Conservation (phyloP, 2,329 filamentous ascomycete genomes). For the Clonostachys solani region DNA sequence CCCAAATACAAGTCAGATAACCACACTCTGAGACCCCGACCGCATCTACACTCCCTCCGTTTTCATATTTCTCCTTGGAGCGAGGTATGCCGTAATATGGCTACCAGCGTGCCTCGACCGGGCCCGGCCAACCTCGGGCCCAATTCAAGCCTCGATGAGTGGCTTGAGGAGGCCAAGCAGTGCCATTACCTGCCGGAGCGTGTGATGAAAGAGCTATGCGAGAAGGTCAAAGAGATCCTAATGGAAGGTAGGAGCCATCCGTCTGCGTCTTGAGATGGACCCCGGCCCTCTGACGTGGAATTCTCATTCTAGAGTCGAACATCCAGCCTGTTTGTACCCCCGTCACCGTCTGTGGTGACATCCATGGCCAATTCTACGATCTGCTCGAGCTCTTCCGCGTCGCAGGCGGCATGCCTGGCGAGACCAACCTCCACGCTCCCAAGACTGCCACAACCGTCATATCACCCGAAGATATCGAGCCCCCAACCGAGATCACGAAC, state of each 20-base stretch:
- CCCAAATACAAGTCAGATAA: no score
- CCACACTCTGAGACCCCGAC: no score
- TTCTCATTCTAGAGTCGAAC: slow-evolving; percentile 86
- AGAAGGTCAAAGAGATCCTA: slow-evolving; percentile 97
- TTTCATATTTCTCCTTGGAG: slow-evolving; percentile 10
- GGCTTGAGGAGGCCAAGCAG: slow-evolving; percentile 93
- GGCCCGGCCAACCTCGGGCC: slow-evolving; percentile 82
- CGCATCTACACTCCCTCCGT: no score
- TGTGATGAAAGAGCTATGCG: slow-evolving; percentile 98
- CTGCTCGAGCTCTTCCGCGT: slow-evolving; percentile 95
- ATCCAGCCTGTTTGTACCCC: slow-evolving; percentile 97
- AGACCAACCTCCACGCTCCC: slow-evolving; percentile 65
- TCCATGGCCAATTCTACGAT: slow-evolving; percentile 98
- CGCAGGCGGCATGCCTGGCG: slow-evolving; percentile 92
- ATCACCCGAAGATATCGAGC: slow-evolving; percentile 87
- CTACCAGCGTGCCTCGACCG: slow-evolving; percentile 69
- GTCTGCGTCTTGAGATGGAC: no score
- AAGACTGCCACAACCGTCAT: slow-evolving; percentile 71
- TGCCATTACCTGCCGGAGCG: slow-evolving; percentile 95
- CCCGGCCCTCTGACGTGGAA: no score
- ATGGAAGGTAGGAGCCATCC: slow-evolving; percentile 73
- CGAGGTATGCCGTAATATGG: slow-evolving; percentile 24
- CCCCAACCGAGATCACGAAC: slow-evolving; percentile 82
- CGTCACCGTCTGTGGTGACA: slow-evolving; percentile 96
- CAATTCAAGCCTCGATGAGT: slow-evolving; percentile 87